Base-by-base conservation (phyloP, 2,329 filamentous ascomycete species). In the Hymenoscyphus occultus region DNA sequence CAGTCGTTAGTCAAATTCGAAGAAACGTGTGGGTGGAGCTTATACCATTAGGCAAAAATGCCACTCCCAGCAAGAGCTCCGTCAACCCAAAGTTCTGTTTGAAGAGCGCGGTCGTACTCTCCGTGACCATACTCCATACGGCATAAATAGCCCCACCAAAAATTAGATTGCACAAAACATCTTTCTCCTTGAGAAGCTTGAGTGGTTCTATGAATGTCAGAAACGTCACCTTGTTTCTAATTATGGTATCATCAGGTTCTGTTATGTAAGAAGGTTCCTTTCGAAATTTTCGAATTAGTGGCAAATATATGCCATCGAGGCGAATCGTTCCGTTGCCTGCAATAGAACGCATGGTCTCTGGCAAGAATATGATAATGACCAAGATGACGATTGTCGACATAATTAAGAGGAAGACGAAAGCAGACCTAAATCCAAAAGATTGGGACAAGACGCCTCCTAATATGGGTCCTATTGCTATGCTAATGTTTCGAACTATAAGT, bases 81-180 rank as follows among this genome's bases (percentile, higher is more conserved):
- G 74, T 78, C 58, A 83, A 74, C 6, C 72, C 63, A 60, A 80
- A 81, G 7, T 70, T 72, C 0, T 35, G 1, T 67, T 78, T 73
- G 62, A 82, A 79, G 3, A 80, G 61, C 1, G 74, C 73, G 6
- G 69, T 66, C 1, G 80, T 82, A 13, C 75, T 79, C 1, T 80
- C 78, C 1, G 79, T 81, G 5, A 82, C 77, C 80, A 82, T 82
- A 28, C 76, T 80, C 80, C 80, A 83, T 13, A 80, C 76, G 0
- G 80, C 77, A 67, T 82, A 83, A 1, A 80, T 75, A 5, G 80
- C 74, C 12, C 76, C 76, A 54, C 80, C 79, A 51, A 78, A 83
- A 61, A 80, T 70, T 0, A 83, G 70, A 3, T 76, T 77, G 56
- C 78, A 72, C 56, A 81, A 74, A 14, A 83, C 77, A 61, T 83